Evolutionary conservation across 2,329 filamentous ascomycete species (phyloP).

Genomic region (Stagonosporopsis chrysanthemi): DNA sequence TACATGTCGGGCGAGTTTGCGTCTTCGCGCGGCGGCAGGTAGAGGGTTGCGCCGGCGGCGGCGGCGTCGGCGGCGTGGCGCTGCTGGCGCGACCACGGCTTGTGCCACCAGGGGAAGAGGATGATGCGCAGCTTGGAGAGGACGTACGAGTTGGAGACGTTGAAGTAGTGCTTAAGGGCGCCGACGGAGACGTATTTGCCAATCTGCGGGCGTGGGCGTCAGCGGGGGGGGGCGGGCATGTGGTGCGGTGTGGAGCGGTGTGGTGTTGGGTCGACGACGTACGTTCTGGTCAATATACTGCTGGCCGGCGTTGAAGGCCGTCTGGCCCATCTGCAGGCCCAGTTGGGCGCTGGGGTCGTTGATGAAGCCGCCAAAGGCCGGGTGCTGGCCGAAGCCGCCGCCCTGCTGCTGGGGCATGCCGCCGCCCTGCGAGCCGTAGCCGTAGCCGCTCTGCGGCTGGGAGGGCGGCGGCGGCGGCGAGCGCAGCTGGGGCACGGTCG

Average conservation of each 20-base stretch:
- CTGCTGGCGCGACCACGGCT: constrained; percentile 95
- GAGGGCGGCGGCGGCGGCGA: constrained; percentile 86
- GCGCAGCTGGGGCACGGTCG: constrained; percentile 94
- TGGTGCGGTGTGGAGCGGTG: too few species aligned
- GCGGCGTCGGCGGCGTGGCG: constrained; percentile 55
- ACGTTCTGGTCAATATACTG: constrained; percentile 97
- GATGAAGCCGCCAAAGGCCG: constrained; percentile 89
- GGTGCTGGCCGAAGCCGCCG: constrained; percentile 53
- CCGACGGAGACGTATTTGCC: constrained; percentile 89
- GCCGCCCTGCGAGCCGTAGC: constrained; percentile 72
- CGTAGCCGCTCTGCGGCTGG: constrained; percentile 71
- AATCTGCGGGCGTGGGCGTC: constrained; percentile 57
- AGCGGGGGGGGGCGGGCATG: not conserved
- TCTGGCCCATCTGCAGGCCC: constrained; percentile 92
- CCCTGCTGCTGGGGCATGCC: constrained; percentile 33
- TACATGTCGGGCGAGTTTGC: constrained; percentile 99
- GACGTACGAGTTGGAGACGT: constrained; percentile 97
- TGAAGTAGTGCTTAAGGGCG: constrained; percentile 98
- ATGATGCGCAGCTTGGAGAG: constrained; percentile 91
- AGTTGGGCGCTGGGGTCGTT: constrained; percentile 95
- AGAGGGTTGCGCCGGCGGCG: constrained; percentile 51
- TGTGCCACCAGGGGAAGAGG: constrained; percentile 96
- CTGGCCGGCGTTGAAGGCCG: constrained; percentile 87
- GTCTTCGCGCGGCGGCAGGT: constrained; percentile 91
- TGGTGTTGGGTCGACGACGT: constrained; percentile 42